Percentiles rank a stretch among this genome's conserved stretches.
Evolutionary conservation across 2,329 filamentous ascomycete genomes (phyloP).

Genomic region (Trichoderma sp.): DNA sequence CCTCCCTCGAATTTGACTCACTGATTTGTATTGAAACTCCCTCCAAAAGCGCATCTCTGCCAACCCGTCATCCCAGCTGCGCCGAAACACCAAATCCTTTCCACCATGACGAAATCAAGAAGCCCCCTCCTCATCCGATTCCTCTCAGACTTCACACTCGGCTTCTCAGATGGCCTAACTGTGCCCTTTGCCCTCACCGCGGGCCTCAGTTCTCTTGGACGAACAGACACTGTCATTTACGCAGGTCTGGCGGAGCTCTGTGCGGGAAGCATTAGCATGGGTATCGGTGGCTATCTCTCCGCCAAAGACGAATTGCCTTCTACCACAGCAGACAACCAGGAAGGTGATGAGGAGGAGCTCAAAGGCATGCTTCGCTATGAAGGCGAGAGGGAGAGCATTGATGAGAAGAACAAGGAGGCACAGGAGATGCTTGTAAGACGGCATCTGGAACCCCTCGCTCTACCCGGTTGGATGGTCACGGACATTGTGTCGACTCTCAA

Average conservation of each 20-base stretch:
- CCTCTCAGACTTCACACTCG: constrained; percentile 66
- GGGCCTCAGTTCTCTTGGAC: constrained; percentile 61
- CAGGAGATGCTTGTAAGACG: constrained; percentile 30
- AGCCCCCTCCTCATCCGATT: constrained; percentile 41
- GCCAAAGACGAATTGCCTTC: constrained; percentile 42
- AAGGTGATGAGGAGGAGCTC: constrained; percentile 26
- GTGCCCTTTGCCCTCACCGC: constrained; percentile 74
- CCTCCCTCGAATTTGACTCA: neutral
- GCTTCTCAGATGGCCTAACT: constrained; percentile 71
- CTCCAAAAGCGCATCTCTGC: neutral
- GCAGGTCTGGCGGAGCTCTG: constrained; percentile 70
- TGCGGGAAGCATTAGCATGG: constrained; percentile 71
- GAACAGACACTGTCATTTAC: constrained; percentile 61
- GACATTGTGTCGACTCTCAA: constrained; percentile 30
- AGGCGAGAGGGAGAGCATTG: constrained; percentile 16
- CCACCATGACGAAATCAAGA: constrained; percentile 25
- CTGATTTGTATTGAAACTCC: neutral
- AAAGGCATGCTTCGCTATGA: constrained; percentile 29
- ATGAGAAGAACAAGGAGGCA: constrained; percentile 20
- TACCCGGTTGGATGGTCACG: constrained; percentile 26
- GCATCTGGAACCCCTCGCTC: constrained; percentile 35
- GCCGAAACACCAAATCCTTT: neutral
- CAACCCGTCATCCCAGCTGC: neutral
- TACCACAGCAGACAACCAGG: neutral
- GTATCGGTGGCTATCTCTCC: constrained; percentile 67